phyloP scores from a whole-genome alignment of 202 grass and related monocot genomes.

The Dendrocalamus latiflorus region DNA sequence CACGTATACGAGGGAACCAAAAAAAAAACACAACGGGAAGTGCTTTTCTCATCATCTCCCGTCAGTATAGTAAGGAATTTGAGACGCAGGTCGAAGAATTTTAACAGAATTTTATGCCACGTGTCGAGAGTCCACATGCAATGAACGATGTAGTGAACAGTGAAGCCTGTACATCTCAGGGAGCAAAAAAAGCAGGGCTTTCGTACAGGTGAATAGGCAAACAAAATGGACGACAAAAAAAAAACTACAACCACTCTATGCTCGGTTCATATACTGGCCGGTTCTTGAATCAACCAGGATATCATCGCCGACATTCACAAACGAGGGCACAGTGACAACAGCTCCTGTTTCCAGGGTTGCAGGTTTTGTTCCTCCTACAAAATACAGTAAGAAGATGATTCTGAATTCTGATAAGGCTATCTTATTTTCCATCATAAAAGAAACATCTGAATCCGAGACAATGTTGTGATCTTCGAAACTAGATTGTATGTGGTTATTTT shows the following conservation, averaged over 20 bases:
- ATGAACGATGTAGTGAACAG: no score
- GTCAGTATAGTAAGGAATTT: no score
- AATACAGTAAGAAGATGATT: conserved; percentile 9
- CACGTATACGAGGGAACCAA: no score
- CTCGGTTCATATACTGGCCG: conserved; percentile 79
- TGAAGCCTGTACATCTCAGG: no score
- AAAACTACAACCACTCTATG: conserved; percentile 37
- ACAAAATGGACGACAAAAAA: not conserved
- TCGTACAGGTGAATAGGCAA: not conserved
- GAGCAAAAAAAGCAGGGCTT: not conserved
- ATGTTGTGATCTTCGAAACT: not conserved
- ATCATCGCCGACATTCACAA: conserved; percentile 62
- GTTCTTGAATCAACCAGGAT: conserved; percentile 84
- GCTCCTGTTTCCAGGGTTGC: conserved; percentile 86
- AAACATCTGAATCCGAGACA: not conserved
- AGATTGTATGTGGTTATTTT: not conserved
- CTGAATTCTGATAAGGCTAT: not conserved
- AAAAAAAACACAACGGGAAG: no score
- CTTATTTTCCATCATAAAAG: not conserved
- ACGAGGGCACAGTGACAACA: conserved; percentile 74
- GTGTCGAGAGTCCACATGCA: no score
- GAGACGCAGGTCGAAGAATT: no score
- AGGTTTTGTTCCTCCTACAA: conserved; percentile 77
- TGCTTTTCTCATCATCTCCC: no score
- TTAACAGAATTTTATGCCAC: no score